Base-by-base conservation (phyloP, 2,329 filamentous ascomycete species). In the Huntiella abstrusa region DNA sequence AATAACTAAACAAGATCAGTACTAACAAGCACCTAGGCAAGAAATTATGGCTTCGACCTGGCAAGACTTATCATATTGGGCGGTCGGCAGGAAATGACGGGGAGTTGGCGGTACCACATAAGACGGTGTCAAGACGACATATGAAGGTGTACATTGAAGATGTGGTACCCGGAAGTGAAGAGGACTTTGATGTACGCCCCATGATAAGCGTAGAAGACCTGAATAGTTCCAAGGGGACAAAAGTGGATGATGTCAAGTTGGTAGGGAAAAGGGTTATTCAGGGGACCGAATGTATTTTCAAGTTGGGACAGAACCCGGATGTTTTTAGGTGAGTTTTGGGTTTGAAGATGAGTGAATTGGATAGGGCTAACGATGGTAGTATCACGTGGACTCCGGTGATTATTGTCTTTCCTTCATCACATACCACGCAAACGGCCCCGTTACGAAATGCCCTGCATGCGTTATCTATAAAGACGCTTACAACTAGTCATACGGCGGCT, bases 111-210 rank as follows among this genome's bases (percentile, higher is more conserved):
- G 82, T 94, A 53, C 73, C 79, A 4, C 73, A 91, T 56, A 83
- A 82, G 56, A 81, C 80, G 1, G 83, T 98, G 42, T 98, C 91
- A 32, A 73, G 88, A 48, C 84, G 91, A 56, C 91, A 98, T 61
- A 65, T 95, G 52, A 78, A 78, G 32, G 77, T 98, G 2, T 28
- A 28, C 8, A 28, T 28, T 28, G 22, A 28, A 28, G 22, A 28
- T 43, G 70, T 76, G 37, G 75, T 96, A 5, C 75, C 71, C 41
- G 54, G 63, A 0, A 79, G 88, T 34, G 63, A 67, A 36, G 64
- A 76, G 11, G 79, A 75, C 49, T 63, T 81, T 11, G 69, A 73
- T 49, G 70, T 68, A 36, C 75, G 80, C 51, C 85, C 85, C 1
- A 68, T 67, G 44, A 62, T 96, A 46, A 80, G 70, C 3, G 67